phyloP scores from a whole-genome alignment of 225 moss, liverwort and hornwort species.

The Pleurozium schreberi region DNA sequence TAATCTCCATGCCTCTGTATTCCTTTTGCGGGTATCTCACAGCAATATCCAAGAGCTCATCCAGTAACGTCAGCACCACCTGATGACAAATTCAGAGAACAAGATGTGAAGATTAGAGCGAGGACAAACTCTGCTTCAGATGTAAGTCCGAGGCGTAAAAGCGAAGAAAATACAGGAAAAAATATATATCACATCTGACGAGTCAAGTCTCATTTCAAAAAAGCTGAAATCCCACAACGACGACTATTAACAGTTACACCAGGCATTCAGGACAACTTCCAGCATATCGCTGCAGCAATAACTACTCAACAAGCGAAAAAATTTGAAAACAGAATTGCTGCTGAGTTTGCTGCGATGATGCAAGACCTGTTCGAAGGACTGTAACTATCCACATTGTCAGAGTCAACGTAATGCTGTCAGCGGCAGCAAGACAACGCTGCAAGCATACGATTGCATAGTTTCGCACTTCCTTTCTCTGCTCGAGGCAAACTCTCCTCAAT shows the following conservation, averaged over 20 bases:
- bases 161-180: background rate
- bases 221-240: background rate
- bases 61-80: constrained; percentile 68
- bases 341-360: background rate
- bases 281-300: background rate
- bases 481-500: constrained; percentile 77
- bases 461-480: constrained; percentile 95
- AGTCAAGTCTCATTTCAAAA: background rate
- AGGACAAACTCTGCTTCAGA: background rate
- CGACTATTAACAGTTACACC: background rate
- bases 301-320: background rate
- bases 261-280: background rate
- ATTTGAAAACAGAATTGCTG: background rate
- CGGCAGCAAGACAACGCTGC: constrained; percentile 83
- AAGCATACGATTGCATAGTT: constrained; percentile 85
- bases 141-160: background rate
- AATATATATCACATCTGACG: background rate
- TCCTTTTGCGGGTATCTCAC: constrained; percentile 77
- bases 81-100: constrained; percentile 12
- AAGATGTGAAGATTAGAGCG: constrained; percentile 7
- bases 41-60: constrained; percentile 89
- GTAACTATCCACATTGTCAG: constrained; percentile 72
- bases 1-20: constrained; percentile 88
- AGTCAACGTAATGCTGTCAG: constrained; percentile 70
- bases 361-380: constrained; percentile 84